Conservation (phyloP, 305 asterid genomes). For the Fraxinus ornus region DNA sequence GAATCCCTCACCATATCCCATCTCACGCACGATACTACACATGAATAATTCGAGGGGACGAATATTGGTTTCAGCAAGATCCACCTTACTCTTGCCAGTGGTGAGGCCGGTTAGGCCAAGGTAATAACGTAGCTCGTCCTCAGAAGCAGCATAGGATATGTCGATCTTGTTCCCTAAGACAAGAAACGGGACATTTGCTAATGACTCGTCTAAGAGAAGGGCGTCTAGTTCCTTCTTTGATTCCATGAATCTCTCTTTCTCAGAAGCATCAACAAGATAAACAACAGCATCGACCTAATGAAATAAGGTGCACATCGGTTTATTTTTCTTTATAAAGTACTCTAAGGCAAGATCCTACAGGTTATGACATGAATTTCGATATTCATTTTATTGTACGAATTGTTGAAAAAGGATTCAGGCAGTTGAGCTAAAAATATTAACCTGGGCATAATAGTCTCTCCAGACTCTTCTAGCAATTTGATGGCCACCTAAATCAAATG, state of each 20-base stretch:
- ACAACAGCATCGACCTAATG: slow-evolving; percentile 48
- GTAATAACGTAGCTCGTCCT: slow-evolving; percentile 42
- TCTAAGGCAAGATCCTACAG: not conserved
- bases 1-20: slow-evolving; percentile 64
- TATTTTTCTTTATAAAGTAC: not conserved
- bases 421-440: not conserved
- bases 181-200: slow-evolving; percentile 47
- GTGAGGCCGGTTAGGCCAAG: slow-evolving; percentile 44
- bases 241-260: slow-evolving; percentile 48
- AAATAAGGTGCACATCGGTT: not conserved
- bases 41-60: slow-evolving; percentile 51
- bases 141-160: slow-evolving; percentile 44
- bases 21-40: slow-evolving; percentile 59
- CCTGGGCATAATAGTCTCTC: slow-evolving; percentile 58
- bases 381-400: not conserved
- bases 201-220: slow-evolving; percentile 41
- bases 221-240: slow-evolving; percentile 53
- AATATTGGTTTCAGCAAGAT: slow-evolving; percentile 23
- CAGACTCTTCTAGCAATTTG: slow-evolving; percentile 57
- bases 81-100: slow-evolving; percentile 43
- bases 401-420: not conserved
- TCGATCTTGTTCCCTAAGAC: slow-evolving; percentile 54
- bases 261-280: slow-evolving; percentile 50
- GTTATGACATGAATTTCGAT: not conserved
- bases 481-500: slow-evolving; percentile 62